Base-by-base conservation (phyloP, 805 yeast species). In the Lipomyces lipofer region DNA sequence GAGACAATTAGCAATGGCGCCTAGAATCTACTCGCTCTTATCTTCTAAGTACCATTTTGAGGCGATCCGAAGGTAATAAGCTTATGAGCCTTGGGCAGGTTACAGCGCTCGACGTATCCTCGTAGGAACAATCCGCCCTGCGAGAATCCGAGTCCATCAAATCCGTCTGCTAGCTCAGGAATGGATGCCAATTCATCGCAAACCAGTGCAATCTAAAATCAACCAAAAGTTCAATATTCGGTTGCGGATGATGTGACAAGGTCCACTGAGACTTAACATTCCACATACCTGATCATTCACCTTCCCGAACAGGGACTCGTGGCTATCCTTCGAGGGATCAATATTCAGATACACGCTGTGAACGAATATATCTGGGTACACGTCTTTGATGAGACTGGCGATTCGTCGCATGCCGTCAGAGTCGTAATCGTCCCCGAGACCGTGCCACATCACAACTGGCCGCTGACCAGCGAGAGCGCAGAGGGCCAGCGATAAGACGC, bases 51-150 rank as follows among this genome's bases (percentile, higher is more conserved):
- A 1, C 94, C 95, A 69, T 83, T 78, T 64, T 87, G 95, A 0
- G 95, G 95, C 1, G 89, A 82, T 0, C 95, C 95, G 69, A 84
- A 85, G 0, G 95, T 85, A 12, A 87, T 71, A 45, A 87, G 70
- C 28, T 75, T 81, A 47, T 77, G 68, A 2, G 85, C 73, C 19
- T 69, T 65, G 1, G 65, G 75, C 32, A 12, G 48, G 25, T 71
- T 75, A 68, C 92, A 87, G 22, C 78, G 68, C 65, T 88, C 85
- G 27, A 81, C 73, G 27, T 84, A 76, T 4, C 84, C 84, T 43
- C 95, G 70, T n/a, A 85, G 70, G 57, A 87, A 82, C n/a, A 87
- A 69, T 0, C 95, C 95, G 38, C 95, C 95, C 66, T 87, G 95
- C 0, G 92, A 85, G 61, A 85, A 83, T 4, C 95, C 95, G 38